These are phyloP conservation scores for Paramecium octaurelia DNA, from an alignment of 73 alveolate species.

Conservation along the genomic window DNA sequence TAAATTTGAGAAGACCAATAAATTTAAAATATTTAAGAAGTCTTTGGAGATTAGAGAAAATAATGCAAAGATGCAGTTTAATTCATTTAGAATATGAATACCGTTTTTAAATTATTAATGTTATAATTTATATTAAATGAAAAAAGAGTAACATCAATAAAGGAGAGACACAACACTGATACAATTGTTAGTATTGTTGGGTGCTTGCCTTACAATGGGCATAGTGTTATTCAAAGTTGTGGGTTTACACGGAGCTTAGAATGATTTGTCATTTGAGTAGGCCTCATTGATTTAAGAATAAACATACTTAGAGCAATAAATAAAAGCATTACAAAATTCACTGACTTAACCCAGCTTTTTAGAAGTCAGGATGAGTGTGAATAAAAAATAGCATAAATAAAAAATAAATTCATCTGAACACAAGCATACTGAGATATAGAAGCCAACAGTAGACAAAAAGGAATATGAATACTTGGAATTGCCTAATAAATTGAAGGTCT, in stretches of 20 bases:
- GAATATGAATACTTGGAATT: conserved; percentile 34
- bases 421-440: neutral
- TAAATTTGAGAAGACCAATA: neutral
- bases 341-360: neutral
- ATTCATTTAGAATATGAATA: neutral
- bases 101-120: neutral
- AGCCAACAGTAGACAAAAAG: neutral
- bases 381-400: neutral
- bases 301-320: neutral
- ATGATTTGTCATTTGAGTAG: neutral
- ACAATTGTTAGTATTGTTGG: neutral
- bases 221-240: neutral
- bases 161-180: neutral
- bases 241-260: neutral
- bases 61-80: neutral
- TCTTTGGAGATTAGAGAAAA: neutral
- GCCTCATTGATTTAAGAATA: neutral
- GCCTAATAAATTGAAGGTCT: conserved; percentile 60
- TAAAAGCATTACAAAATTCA: neutral
- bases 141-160: neutral
- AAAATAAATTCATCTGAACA: neutral
- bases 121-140: neutral
- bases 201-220: neutral
- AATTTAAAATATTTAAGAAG: neutral
- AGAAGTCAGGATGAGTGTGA: neutral